These are phyloP conservation scores for Allomyces macrogynus DNA, from an alignment of 192 early-diverging fungal species.

Conservation along the genomic window DNA sequence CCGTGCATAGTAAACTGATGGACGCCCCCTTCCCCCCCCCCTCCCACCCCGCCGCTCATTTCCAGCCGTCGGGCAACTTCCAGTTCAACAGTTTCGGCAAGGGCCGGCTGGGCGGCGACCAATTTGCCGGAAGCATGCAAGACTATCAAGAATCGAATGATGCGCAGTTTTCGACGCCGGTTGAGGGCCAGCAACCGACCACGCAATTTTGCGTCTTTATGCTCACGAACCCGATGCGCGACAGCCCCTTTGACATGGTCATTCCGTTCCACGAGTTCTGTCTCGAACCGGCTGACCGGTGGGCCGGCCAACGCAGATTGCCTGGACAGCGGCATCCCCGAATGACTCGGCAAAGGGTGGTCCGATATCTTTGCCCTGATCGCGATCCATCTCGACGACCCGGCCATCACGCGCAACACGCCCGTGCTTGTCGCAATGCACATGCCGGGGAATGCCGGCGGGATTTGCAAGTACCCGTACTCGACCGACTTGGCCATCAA, in stretches of 20 bases:
- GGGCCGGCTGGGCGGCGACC: slow-evolving; percentile 23
- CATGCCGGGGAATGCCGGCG: slow-evolving; percentile 6
- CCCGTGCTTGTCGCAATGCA: slow-evolving; percentile 20
- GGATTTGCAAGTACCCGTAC: slow-evolving; percentile 14
- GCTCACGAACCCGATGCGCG: no score
- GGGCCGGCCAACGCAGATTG: no score
- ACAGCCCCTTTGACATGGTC: no score
- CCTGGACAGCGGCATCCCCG: no score
- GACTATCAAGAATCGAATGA: slow-evolving; percentile 21
- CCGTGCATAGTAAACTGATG: no score
- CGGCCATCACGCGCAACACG: slow-evolving; percentile 18
- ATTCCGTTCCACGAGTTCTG: no score
- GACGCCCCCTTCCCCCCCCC: no score
- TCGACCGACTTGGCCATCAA: slow-evolving; percentile 15
- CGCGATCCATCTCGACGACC: slow-evolving; percentile 15
- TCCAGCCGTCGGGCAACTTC: slow-evolving; percentile 25
- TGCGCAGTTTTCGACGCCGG: slow-evolving; percentile 37
- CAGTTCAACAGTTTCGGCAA: slow-evolving; percentile 26
- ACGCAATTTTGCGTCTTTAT: no score
- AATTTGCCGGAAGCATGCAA: slow-evolving; percentile 25
- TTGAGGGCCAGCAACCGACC: slow-evolving; percentile 4
- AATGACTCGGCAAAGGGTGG: no score
- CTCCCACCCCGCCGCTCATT: no score
- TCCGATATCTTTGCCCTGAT: slow-evolving; percentile 36
- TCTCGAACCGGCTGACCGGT: no score